A percentile compares a stretch with the other conserved stretches of the same genome.
Evolutionary conservation across 768 basidiomycete genomes (phyloP).

Genomic region (Phylloporus sp.): DNA sequence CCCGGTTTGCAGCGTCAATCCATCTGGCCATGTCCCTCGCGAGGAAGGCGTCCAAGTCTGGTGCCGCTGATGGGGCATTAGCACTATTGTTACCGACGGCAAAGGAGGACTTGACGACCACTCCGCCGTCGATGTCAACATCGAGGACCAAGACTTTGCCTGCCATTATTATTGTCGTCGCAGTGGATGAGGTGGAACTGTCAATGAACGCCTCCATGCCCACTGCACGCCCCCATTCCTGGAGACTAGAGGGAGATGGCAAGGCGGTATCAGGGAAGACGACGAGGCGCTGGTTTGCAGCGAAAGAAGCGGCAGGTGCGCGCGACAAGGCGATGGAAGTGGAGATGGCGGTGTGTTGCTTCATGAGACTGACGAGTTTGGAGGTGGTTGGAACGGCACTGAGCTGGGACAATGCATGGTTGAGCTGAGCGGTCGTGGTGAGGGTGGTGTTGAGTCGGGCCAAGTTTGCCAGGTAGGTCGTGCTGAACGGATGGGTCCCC

Average conservation of each 20-base stretch:
- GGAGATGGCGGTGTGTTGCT: slow-evolving; percentile 51
- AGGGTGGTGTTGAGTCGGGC: slow-evolving; percentile 47
- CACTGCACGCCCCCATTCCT: slow-evolving; percentile 55
- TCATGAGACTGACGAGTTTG: slow-evolving; percentile 63
- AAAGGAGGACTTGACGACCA: slow-evolving; percentile 68
- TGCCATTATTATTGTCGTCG: slow-evolving; percentile 56
- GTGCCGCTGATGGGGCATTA: slow-evolving; percentile 40
- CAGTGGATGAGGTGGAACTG: slow-evolving; percentile 37
- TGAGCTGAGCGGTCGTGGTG: slow-evolving; percentile 47
- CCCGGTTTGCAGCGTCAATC: slow-evolving; percentile 40
- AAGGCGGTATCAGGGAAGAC: slow-evolving; percentile 28
- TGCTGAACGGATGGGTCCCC: slow-evolving; percentile 26
- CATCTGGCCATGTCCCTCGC: slow-evolving; percentile 51
- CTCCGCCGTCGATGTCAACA: slow-evolving; percentile 50
- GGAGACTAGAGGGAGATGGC: slow-evolving; percentile 38
- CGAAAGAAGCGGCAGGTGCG: slow-evolving; percentile 17
- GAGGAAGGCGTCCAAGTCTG: slow-evolving; percentile 57
- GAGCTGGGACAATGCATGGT: slow-evolving; percentile 45
- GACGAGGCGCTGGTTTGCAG: slow-evolving; percentile 14
- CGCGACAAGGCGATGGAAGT: slow-evolving; percentile 27
- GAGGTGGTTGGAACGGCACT: slow-evolving; percentile 50
- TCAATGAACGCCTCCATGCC: slow-evolving; percentile 78
- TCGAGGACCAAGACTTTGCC: slow-evolving; percentile 81
- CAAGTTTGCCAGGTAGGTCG: slow-evolving; percentile 14
- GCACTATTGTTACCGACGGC: slow-evolving; percentile 48